These are phyloP conservation scores for Carex arenaria DNA, from an alignment of 202 grass and related monocot genomes.

Conservation along the genomic window DNA sequence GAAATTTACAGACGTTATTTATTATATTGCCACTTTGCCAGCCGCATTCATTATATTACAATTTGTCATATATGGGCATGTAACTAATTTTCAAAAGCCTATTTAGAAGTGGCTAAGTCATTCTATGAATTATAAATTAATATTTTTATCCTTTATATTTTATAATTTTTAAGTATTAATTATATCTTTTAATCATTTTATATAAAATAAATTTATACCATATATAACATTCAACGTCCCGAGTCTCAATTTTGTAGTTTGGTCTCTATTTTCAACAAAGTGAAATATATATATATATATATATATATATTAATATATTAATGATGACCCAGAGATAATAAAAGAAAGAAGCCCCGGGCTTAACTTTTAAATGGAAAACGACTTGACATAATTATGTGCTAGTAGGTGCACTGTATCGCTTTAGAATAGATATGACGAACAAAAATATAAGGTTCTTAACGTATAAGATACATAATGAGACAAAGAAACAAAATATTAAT, in stretches of 20 bases:
- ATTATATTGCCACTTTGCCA: no score
- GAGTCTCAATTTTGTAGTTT: no score
- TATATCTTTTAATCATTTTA: no score
- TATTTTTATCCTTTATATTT: no score
- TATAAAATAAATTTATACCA: no score
- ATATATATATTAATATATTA: neutral
- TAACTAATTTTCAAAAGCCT: no score
- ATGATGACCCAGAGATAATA: neutral
- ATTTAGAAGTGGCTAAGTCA: no score
- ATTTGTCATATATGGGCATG: no score
- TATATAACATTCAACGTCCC: no score
- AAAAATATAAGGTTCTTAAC: conserved; percentile 24
- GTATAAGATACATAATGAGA: conserved; percentile 40
- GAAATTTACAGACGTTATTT: neutral
- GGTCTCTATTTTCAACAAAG: neutral
- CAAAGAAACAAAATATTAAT: neutral
- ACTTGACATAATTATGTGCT: neutral
- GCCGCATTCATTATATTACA: neutral
- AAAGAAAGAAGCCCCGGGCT: neutral
- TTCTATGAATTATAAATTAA: no score
- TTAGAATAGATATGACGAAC: conserved; percentile 12
- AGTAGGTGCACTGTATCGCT: conserved; percentile 7
- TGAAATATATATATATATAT: neutral
- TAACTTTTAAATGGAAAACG: neutral
- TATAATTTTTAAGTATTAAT: no score